Percentiles rank a stretch among this genome's conserved stretches.
Conservation (phyloP, 1,139 yeast genomes). For the Yamadazyma blattariae region DNA sequence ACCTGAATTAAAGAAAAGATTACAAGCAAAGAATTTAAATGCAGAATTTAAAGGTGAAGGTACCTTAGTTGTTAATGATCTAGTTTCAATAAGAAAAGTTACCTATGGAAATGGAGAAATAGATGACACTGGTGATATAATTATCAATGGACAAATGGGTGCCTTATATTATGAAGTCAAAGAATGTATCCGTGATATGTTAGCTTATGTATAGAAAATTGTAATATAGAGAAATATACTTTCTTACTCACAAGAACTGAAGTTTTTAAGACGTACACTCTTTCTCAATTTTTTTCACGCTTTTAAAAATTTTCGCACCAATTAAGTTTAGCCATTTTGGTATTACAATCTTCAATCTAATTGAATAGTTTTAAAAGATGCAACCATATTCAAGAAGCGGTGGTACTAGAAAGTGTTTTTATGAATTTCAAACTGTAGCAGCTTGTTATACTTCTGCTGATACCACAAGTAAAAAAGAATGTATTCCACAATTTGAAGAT, state of each 20-base stretch:
- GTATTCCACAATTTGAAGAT: conserved; percentile 46
- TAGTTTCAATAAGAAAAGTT: conserved; percentile 71
- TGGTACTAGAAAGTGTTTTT: conserved; percentile 50
- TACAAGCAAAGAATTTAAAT: conserved; percentile 55
- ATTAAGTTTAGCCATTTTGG: conserved; percentile 10
- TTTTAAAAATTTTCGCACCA: conserved; percentile 8
- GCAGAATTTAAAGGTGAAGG: conserved; percentile 96
- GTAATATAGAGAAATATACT: conserved; percentile 1
- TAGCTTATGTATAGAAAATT: conserved; percentile 60
- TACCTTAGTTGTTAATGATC: conserved; percentile 78
- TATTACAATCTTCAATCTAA: conserved; percentile 5
- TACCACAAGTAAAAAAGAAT: conserved; percentile 39
- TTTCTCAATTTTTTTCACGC: too few species aligned
- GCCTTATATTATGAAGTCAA: conserved; percentile 78
- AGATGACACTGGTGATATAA: conserved; percentile 71
- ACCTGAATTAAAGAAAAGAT: conserved; percentile 71
- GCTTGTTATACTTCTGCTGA: conserved; percentile 50
- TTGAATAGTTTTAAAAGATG: conserved; percentile 23
- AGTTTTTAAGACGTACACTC: too few species aligned
- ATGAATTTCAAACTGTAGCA: conserved; percentile 46
- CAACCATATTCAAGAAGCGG: conserved; percentile 51
- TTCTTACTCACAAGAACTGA: neutral
- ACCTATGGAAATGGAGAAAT: conserved; percentile 39
- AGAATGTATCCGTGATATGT: conserved; percentile 68
- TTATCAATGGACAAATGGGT: conserved; percentile 80